Evolutionary conservation across 2,329 filamentous ascomycete genomes (phyloP).

Genomic region (Cordyceps javanica): DNA sequence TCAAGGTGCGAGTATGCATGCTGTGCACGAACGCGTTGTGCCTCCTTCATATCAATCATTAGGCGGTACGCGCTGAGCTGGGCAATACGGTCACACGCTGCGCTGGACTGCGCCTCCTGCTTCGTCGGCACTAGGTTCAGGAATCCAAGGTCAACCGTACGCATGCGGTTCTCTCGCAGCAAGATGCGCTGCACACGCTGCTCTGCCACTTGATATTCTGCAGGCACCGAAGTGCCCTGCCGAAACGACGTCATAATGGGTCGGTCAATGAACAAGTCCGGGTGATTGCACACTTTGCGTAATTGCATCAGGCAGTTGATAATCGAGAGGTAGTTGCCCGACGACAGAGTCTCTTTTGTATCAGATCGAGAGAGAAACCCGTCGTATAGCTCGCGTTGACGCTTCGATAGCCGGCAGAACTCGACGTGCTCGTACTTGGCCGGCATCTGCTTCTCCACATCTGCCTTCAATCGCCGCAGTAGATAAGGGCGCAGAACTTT

Average conservation of each 20-base stretch:
- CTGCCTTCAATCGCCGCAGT: conserved; percentile 82
- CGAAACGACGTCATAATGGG: conserved; percentile 96
- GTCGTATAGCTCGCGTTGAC: conserved; percentile 92
- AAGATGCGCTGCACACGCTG: conserved; percentile 61
- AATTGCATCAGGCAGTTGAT: conserved; percentile 98
- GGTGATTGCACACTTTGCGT: conserved; percentile 96
- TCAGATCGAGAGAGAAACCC: conserved; percentile 89
- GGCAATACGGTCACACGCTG: conserved; percentile 48
- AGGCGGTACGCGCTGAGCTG: conserved; percentile 64
- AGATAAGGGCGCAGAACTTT: conserved; percentile 90
- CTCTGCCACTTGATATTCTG: conserved; percentile 69
- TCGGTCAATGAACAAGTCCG: conserved; percentile 90
- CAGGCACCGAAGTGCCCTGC: conserved; percentile 72
- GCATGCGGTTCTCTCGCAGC: conserved; percentile 55
- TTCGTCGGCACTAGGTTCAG: conserved; percentile 71
- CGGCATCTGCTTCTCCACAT: conserved; percentile 99
- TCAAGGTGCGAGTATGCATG: conserved; percentile 50
- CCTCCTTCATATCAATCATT: conserved; percentile 65
- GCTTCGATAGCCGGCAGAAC: conserved; percentile 89
- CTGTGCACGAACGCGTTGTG: conserved; percentile 58
- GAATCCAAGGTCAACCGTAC: conserved; percentile 64
- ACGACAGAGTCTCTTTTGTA: conserved; percentile 80
- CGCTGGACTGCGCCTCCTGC: conserved; percentile 58
- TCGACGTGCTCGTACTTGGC: conserved; percentile 97
- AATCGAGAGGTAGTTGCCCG: conserved; percentile 94